Evolutionary conservation across 192 early-diverging fungal genomes (phyloP), one percentile per base, ranked within the genome.

Genomic region (Powellomyces hirtus): DNA sequence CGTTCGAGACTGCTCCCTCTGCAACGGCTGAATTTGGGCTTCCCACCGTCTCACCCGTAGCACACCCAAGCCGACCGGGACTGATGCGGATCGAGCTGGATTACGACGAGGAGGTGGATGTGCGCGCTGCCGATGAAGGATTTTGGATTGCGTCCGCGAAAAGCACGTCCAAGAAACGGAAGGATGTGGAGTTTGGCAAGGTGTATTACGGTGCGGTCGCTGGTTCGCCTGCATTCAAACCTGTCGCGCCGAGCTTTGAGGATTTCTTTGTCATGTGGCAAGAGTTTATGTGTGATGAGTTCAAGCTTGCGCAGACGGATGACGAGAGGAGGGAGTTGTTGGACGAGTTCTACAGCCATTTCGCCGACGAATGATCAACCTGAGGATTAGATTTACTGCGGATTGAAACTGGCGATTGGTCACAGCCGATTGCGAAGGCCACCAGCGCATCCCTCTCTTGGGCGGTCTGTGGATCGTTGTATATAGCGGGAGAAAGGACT

Each of bases 51-150:
- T 1, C n/a, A 18, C 24, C 10, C 34, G 53, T 30, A 1, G 14
- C 40, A n/a, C 65, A 67, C 55, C 52, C 52, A 18, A 42, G n/a
- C 31, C 35, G 18, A 16, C 55, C 65, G 10, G 38, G 65, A 13
- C 37, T 57, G 11, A 4, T 31, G 52, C 42, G 53, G 6, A 67
- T 67, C 50, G 51, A 31, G 14, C 26, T 67, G 34, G 65, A 67
- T 27, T 67, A 37, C 29, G 65, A 67, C 27, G 65, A 67, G 18
- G 65, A 67, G 34, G 0, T 67, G 14, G 62, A 64, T 46, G 26
- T 16, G 62, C 62, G 16, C 31, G 30, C 24, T 16, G 62, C 40
- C 44, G 62, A 64, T 14, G 4, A 45, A 6, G 13, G 44, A 13
- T 64, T 64, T 14, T 64, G 46, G 33, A 29, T 46, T 7, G 59